These are phyloP conservation scores for Coniella vitis DNA, from an alignment of 2,329 filamentous ascomycete species.

Conservation along the genomic window DNA sequence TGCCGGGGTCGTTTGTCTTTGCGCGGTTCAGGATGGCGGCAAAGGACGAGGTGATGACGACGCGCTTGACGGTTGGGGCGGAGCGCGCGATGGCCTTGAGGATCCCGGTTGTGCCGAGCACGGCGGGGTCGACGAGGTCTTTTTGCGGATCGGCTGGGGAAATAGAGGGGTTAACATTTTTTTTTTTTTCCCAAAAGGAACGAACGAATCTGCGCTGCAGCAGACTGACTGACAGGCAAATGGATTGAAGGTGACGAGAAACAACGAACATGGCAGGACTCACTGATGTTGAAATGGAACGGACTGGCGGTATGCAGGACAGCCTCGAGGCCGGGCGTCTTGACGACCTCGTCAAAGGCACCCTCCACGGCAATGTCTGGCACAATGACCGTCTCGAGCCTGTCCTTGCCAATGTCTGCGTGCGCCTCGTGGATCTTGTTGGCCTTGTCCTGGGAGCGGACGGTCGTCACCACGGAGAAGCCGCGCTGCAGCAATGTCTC, in stretches of 20 bases:
- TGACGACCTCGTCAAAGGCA: slow-evolving; percentile 63
- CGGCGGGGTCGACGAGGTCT: slow-evolving; percentile 52
- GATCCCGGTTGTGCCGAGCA: slow-evolving; percentile 59
- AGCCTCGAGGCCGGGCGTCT: slow-evolving; percentile 43
- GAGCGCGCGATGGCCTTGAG: slow-evolving; percentile 60
- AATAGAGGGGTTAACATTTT: background rate
- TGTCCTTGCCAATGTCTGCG: slow-evolving; percentile 32
- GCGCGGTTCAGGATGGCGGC: slow-evolving; percentile 41
- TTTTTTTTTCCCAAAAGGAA: too few relatives aligned
- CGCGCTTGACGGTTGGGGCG: slow-evolving; percentile 57
- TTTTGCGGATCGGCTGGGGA: slow-evolving; percentile 37
- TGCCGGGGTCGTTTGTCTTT: slow-evolving; percentile 30
- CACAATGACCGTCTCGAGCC: slow-evolving; percentile 54
- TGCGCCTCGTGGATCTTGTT: slow-evolving; percentile 43
- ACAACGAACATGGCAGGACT: slow-evolving; percentile 16
- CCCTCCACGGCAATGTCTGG: slow-evolving; percentile 67
- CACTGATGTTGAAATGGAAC: slow-evolving; percentile 47
- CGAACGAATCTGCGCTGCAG: too few relatives aligned
- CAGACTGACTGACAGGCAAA: too few relatives aligned
- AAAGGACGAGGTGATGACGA: slow-evolving; percentile 57
- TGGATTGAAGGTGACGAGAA: too few relatives aligned
- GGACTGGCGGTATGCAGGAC: slow-evolving; percentile 57
- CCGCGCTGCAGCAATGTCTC: slow-evolving; percentile 45
- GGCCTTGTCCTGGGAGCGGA: slow-evolving; percentile 48
- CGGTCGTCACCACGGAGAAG: slow-evolving; percentile 49